phyloP scores from a whole-genome alignment of 495 filamentous ascomycete species.

The Xylaria curta region DNA sequence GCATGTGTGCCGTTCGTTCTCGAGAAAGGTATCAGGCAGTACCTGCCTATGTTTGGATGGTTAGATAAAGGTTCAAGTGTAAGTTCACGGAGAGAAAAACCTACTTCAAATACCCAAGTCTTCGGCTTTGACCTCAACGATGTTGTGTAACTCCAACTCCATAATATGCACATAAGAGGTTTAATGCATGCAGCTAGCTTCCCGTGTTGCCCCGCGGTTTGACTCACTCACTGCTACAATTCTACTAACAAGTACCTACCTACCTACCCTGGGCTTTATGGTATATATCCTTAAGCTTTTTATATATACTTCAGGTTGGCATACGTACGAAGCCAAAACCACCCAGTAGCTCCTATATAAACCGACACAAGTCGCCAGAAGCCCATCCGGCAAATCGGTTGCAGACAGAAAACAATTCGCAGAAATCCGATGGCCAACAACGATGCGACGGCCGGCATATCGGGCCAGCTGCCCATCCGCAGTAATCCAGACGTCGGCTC shows the following conservation, averaged over 20 bases:
- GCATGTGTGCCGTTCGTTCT: not conserved
- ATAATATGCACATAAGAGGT: not conserved
- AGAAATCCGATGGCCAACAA: slow-evolving; percentile 15
- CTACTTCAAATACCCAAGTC: too few species aligned
- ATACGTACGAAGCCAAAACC: not conserved
- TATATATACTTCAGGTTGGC: too few species aligned
- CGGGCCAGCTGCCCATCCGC: slow-evolving; percentile 38
- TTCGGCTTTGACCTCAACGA: not conserved
- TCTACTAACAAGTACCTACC: too few species aligned
- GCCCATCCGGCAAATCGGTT: not conserved
- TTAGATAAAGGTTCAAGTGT: too few species aligned
- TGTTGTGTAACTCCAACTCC: not conserved
- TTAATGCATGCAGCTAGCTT: not conserved
- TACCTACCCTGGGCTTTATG: not conserved
- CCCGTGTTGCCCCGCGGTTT: slow-evolving; percentile 25
- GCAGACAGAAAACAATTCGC: not conserved
- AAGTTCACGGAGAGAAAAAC: too few species aligned
- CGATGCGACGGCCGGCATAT: slow-evolving; percentile 33
- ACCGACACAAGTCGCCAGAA: not conserved
- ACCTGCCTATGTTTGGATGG: not conserved
- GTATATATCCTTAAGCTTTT: not conserved
- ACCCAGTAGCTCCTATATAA: not conserved
- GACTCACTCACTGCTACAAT: slow-evolving; percentile 20
- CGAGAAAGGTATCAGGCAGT: too few species aligned
- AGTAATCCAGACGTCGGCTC: slow-evolving; percentile 39